A percentile compares a stretch with the other conserved stretches of the same genome.
Conservation (phyloP, 495 filamentous ascomycete species). For the Monascus purpureus region DNA sequence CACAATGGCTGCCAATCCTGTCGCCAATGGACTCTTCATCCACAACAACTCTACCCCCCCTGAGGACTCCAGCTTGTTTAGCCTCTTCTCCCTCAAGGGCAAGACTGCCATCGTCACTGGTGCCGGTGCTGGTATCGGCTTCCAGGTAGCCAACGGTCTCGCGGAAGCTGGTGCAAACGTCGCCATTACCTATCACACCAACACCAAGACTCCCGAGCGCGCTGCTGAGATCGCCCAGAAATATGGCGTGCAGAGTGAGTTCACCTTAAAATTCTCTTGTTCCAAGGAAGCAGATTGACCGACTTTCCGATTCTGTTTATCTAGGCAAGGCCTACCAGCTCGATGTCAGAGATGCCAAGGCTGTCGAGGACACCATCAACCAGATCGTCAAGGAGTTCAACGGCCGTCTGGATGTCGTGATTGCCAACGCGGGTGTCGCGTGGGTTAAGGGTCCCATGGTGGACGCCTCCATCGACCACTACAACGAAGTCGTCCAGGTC, state of each 20-base stretch:
- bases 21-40: constrained; percentile 36
- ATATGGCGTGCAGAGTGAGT: constrained; percentile 67
- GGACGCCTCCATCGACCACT: constrained; percentile 49
- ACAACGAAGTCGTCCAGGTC: constrained; percentile 53
- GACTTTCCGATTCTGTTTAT: neutral
- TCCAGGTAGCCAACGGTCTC: constrained; percentile 57
- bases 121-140: constrained; percentile 69
- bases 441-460: constrained; percentile 58
- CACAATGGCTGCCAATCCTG: constrained; percentile 21
- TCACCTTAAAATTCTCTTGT: no score
- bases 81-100: constrained; percentile 73
- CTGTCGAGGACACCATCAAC: constrained; percentile 43
- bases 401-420: constrained; percentile 62
- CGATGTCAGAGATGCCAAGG: constrained; percentile 43
- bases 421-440: constrained; percentile 67
- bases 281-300: no score
- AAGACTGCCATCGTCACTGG: constrained; percentile 77
- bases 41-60: constrained; percentile 49
- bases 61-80: constrained; percentile 45
- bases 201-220: constrained; percentile 53
- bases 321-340: constrained; percentile 61
- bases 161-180: constrained; percentile 83
- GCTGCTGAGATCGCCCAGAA: constrained; percentile 58
- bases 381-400: constrained; percentile 53
- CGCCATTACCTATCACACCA: constrained; percentile 75